phyloP scores from a whole-genome alignment of 1,284 basidiomycete species.

The Takashimella tepidaria region DNA sequence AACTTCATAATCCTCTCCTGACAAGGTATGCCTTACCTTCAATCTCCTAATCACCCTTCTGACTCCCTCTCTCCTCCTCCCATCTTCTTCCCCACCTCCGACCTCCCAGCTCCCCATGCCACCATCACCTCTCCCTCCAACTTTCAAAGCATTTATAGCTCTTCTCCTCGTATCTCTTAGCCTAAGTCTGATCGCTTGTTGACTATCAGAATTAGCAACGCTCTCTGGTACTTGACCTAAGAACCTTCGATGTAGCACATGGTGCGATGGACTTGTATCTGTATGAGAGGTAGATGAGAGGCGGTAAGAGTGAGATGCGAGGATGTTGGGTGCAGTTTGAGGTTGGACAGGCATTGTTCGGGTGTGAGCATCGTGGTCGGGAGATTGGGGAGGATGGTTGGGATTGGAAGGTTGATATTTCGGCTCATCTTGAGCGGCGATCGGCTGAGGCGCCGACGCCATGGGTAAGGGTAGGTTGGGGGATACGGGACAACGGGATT shows the following conservation, averaged over 20 bases:
- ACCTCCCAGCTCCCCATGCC: not conserved
- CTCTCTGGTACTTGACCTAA: conserved; percentile 38
- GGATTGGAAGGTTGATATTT: not conserved
- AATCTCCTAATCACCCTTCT: conserved; percentile 15
- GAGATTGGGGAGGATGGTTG: not conserved
- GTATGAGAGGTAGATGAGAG: no score
- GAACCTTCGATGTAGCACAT: conserved; percentile 36
- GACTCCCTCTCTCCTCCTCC: conserved; percentile 1
- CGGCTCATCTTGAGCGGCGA: not conserved
- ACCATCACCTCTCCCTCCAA: not conserved
- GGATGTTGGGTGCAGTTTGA: conserved; percentile 30
- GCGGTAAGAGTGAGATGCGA: no score
- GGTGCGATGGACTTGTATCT: conserved; percentile 8
- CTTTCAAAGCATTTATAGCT: conserved; percentile 5
- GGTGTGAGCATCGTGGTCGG: not conserved
- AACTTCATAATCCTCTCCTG: conserved; percentile 7
- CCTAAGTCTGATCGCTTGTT: conserved; percentile 18
- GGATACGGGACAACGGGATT: not conserved
- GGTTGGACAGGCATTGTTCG: not conserved
- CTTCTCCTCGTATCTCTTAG: conserved; percentile 17
- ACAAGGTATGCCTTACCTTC: conserved; percentile 12
- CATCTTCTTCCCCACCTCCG: conserved; percentile 5
- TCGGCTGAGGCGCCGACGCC: not conserved
- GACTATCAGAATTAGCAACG: conserved; percentile 21
- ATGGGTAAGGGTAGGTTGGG: not conserved